Evolutionary conservation across 768 basidiomycete species (phyloP), one percentile per base, ranked within the genome.

Genomic region (Tylopilus intermedius): DNA sequence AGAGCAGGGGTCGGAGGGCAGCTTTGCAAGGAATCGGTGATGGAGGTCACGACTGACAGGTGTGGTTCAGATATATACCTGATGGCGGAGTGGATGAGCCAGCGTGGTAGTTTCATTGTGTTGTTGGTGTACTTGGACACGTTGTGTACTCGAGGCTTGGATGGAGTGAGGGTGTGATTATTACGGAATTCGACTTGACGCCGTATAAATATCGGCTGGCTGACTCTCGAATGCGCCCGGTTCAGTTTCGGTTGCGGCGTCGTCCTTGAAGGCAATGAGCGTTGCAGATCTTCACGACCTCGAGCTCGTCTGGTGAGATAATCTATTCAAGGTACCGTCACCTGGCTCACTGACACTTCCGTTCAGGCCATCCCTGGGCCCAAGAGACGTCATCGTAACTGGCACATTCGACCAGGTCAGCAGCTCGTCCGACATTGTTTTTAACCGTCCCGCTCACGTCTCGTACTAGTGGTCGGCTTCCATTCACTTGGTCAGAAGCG

Each of bases 341-440:
- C 14, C 26, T 27, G 8, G 35, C 11, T 26, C 10, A 30, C 54
- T 56, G 35, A 55, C 55, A 14, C 51, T 52, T 54, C 49, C 47
- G 52, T 15, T 45, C 56, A 88, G 86, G 86, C 85, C 84, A 15
- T 76, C 80, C 57, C 55, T 73, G 29, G 74, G 76, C 45, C 77
- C 84, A 39, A 72, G 63, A 45, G 67, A 73, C 45, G 87, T 89
- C 56, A 77, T 88, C 62, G 79, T 84, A 51, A 88, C 86, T 21
- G 89, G 89, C 35, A 79, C 84, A 29, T 91, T 90, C 66, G 88
- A 91, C 75, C 71, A 85, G 69, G 88, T 88, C 64, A 58, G 81
- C 56, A 27, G 45, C n/a, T 51, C 51, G 7, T 58, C 43, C 30
- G 30, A 10, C 30, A 7, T 41, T 49, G 5, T 8, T 33, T 35